These are phyloP conservation scores for Lunularia cruciata DNA, from an alignment of 225 moss, liverwort and hornwort genomes.

Conservation along the genomic window DNA sequence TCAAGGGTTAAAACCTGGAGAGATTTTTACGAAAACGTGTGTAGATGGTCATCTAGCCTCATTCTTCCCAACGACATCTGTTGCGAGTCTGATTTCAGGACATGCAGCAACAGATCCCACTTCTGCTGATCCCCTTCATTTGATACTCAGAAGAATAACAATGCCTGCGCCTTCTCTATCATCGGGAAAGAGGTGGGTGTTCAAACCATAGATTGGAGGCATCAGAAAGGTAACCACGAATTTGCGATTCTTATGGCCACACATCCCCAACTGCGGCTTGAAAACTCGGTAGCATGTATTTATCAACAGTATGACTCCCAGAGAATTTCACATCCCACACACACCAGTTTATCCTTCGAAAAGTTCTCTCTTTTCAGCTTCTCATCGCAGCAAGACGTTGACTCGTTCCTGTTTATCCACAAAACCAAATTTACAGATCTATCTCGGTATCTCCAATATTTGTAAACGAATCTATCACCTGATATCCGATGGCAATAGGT, in stretches of 20 bases:
- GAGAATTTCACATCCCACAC: neutral
- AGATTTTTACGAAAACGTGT: conserved; percentile 1
- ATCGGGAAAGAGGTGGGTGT: neutral
- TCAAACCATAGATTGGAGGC: neutral
- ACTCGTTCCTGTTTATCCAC: neutral
- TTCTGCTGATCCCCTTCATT: neutral
- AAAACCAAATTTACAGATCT: neutral
- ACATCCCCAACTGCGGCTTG: conserved; percentile 2
- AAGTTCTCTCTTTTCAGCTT: neutral
- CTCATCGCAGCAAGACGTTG: neutral
- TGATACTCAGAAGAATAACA: neutral
- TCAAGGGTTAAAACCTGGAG: neutral
- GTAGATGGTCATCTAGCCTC: conserved; percentile 4
- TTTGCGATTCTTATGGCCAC: neutral
- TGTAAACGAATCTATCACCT: no score
- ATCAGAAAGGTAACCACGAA: neutral
- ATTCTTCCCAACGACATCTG: neutral
- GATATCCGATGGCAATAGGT: no score
- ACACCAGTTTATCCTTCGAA: neutral
- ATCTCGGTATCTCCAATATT: no score
- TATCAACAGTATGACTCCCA: conserved; percentile 10
- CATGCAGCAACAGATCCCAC: conserved; percentile 4
- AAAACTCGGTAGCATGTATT: neutral
- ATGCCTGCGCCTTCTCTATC: neutral
- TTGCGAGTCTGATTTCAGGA: conserved; percentile 1